Base-by-base conservation (phyloP, 352 stramenopile species). In the Phytophthora lateralis region DNA sequence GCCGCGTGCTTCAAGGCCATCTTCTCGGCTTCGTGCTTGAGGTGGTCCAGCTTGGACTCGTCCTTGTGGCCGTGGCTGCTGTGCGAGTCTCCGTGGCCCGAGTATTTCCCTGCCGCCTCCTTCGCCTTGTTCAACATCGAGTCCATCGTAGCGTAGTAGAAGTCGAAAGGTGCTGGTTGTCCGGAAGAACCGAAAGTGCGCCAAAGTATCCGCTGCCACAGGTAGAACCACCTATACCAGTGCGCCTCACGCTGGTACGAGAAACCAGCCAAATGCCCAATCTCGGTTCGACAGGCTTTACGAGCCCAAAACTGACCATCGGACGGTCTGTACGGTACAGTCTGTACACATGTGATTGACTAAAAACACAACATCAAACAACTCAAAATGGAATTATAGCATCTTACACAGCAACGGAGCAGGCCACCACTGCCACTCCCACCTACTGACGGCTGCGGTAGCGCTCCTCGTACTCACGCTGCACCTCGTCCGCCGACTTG, bases 401-500 rank as follows among this genome's bases (percentile, higher is more conserved):
- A 24, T 24, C 21, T 24, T 24, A 24, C 3, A 24, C 21, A 24
- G 21, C 21, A 24, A 3, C 21, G 21, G 21, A 24, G 21, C 3
- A 34, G 32, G 32, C 30, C 18, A n/a, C 20, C 11, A 21, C 4
- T 38, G 35, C n/a, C 35, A 18, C 35, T 2, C 2, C 35, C 46
- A 6, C 38, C 39, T 48, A 57, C 4, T 41, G 37, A 17, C 29
- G 52, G 26, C 11, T 20, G 18, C 46, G 46, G 30, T 52, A 39
- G 20, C 60, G 50, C 54, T 50, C 48, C 3, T 63, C 60, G 51
- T 80, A 84, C 46, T 69, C 61, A n/a, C 39, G 52, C 20, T 72
- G 69, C 53, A 88, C 83, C 53, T 82, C 73, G 12, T 83, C 64
- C 37, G 50, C 72, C 9, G 78, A 80, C 39, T 81, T 82, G 42